Conservation (phyloP, 1,139 yeast species). For the Saccharomyces hybrid region DNA sequence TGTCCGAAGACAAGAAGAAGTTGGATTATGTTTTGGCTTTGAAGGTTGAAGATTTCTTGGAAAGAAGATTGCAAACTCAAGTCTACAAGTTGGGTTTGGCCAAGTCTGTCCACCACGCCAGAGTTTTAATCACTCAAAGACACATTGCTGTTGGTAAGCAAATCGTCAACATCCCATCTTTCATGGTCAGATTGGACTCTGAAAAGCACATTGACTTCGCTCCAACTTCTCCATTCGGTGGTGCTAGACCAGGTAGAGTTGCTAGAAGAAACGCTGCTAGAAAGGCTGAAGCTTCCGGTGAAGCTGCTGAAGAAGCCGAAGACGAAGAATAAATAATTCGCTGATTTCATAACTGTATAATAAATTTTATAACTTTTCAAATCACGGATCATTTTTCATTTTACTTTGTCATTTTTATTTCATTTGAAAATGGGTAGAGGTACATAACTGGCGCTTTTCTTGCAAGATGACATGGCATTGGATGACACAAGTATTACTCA, state of each 20-base stretch:
- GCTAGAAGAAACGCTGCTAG: constrained; percentile 92
- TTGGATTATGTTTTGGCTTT: constrained; percentile 98
- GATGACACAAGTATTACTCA: background rate
- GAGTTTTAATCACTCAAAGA: constrained; percentile 97
- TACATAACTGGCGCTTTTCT: too few relatives aligned
- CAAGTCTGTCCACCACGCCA: constrained; percentile 99
- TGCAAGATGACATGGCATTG: background rate
- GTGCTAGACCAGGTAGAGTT: constrained; percentile 99
- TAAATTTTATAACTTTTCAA: constrained; percentile 16
- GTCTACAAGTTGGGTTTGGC: constrained; percentile 99
- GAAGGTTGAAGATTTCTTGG: constrained; percentile 97
- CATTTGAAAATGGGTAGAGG: background rate
- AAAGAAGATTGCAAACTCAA: constrained; percentile 99
- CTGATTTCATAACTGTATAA: constrained; percentile 13
- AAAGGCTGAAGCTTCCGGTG: constrained; percentile 35
- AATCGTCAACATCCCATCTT: constrained; percentile 96
- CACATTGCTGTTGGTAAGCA: constrained; percentile 99
- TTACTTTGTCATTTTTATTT: background rate
- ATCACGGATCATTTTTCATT: constrained; percentile 5
- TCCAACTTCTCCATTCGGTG: constrained; percentile 98
- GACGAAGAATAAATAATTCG: constrained; percentile 43
- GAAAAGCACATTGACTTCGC: constrained; percentile 99
- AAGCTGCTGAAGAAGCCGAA: constrained; percentile 39
- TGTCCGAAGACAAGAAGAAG: constrained; percentile 99
- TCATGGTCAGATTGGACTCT: constrained; percentile 99